These are phyloP conservation scores for Myxozyma mucilagina DNA, from an alignment of 805 yeast species.

Conservation along the genomic window DNA sequence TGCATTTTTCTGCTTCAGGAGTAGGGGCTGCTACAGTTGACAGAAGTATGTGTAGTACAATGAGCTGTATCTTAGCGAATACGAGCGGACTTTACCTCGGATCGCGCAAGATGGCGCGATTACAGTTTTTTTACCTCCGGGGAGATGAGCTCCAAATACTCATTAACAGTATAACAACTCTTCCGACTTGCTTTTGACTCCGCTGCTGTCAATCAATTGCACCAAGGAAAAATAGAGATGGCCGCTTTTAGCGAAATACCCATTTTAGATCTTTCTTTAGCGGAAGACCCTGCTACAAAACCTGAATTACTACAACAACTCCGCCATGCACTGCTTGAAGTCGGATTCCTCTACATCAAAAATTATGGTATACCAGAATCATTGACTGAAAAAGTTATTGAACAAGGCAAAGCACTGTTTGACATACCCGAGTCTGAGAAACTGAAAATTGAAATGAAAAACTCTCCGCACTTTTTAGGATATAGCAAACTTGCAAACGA, in stretches of 20 bases:
- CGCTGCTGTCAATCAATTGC: background rate
- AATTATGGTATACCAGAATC: slow-evolving; percentile 50
- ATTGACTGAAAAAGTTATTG: slow-evolving; percentile 44
- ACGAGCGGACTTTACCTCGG: background rate
- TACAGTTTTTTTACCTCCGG: background rate
- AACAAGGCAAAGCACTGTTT: slow-evolving; percentile 49
- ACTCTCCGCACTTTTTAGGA: slow-evolving; percentile 60
- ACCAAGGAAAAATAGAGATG: background rate
- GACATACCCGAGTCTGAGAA: slow-evolving; percentile 50
- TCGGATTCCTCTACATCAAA: slow-evolving; percentile 55
- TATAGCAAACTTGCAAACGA: slow-evolving; percentile 60
- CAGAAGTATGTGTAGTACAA: background rate
- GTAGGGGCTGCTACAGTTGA: background rate
- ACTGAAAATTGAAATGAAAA: slow-evolving; percentile 51
- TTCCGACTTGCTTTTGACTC: background rate
- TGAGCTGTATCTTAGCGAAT: background rate
- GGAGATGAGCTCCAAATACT: background rate
- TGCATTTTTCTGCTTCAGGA: background rate
- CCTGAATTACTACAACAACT: slow-evolving; percentile 44
- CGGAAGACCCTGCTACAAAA: slow-evolving; percentile 47
- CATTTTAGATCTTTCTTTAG: slow-evolving; percentile 48
- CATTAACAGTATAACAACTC: background rate
- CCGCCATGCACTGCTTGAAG: slow-evolving; percentile 52
- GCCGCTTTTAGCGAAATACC: slow-evolving; percentile 40
- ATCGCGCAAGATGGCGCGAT: background rate